Evolutionary conservation across 164 flowering plant genomes (phyloP), one percentile per base, ranked within the genome.

Genomic region (Malania oleifera): DNA sequence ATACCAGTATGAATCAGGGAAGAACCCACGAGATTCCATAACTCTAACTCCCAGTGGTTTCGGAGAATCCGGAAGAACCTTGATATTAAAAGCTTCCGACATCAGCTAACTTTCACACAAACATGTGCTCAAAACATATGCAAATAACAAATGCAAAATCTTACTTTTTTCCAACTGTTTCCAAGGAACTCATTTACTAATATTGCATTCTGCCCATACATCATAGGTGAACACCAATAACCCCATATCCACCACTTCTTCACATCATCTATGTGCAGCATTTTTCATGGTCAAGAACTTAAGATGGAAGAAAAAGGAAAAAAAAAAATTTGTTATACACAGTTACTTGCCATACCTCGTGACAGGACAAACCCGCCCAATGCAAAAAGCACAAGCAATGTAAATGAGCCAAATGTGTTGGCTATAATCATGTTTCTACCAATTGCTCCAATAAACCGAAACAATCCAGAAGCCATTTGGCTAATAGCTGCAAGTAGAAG

Each of bases 211-310:
- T 76, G 78, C 23, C 60, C 79, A 54, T 81, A 81, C 76, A 75
- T 76, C 66, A 81, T 13, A 15, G 86, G 86, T 26, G 86, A 81
- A 31, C 57, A 23, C 86, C 86, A 81, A 60, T 77, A 81, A 45
- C 81, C 79, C 81, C 86, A 78, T 64, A 66, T 67, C 86, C 83
- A 81, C 86, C 86, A 81, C 38, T 56, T 55, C 56, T 70, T 75
- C 12, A 77, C 67, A 56, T 77, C 67, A 29, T 82, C 96, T 82
- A 29, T 15, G 28, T 23, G 5, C 4, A n/a, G 5, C 17, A 12
- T 1, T 5, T 17, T 43, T 8, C 9, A 4, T 43, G 19, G 22
- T 13, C 18, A 17, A 43, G 18, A 18, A 43, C 18, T n/a, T n/a
- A n/a, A n/a, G 20, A 17, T 17, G 22, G 80, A 20, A 12, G 31